Percentiles rank a stretch among this genome's conserved stretches.
Evolutionary conservation across 2,329 filamentous ascomycete species (phyloP).

Genomic region (Colletotrichum cuscutae): DNA sequence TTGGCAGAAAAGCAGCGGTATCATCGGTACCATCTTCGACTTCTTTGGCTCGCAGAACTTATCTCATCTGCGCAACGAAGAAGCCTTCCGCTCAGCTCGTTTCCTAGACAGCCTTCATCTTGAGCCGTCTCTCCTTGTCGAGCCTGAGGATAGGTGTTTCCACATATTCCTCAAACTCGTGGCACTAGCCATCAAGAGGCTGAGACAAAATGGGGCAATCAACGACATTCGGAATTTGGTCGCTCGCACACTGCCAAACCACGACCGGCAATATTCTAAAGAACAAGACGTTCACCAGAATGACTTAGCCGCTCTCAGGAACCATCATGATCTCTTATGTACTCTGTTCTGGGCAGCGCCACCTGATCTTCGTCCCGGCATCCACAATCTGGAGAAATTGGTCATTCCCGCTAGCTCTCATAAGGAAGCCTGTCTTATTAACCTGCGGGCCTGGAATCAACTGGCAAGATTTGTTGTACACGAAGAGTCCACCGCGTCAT

Average conservation of each 20-base stretch:
- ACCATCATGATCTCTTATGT: conserved; percentile 75
- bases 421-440: conserved; percentile 74
- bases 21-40: conserved; percentile 73
- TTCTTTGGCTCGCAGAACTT: conserved; percentile 73
- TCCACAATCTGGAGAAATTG: conserved; percentile 67
- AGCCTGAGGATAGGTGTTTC: conserved; percentile 70
- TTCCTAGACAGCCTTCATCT: conserved; percentile 68
- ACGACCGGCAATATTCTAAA: conserved; percentile 71
- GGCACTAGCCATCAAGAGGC: conserved; percentile 64
- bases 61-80: conserved; percentile 72
- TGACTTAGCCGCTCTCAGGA: conserved; percentile 72
- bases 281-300: conserved; percentile 69
- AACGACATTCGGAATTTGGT: conserved; percentile 72
- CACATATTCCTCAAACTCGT: conserved; percentile 75
- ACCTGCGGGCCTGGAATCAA: conserved; percentile 71
- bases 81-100: conserved; percentile 67
- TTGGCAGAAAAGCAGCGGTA: conserved; percentile 67
- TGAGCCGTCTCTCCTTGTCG: conserved; percentile 58
- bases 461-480: conserved; percentile 66
- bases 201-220: conserved; percentile 56
- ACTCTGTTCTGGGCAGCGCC: conserved; percentile 74
- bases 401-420: conserved; percentile 70
- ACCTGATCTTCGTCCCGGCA: conserved; percentile 60
- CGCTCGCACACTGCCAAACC: conserved; percentile 71
- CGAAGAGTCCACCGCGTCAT: conserved; percentile 55